Evolutionary conservation across 768 basidiomycete species (phyloP).

Genomic region (Phylloporus rhodoxanthus): DNA sequence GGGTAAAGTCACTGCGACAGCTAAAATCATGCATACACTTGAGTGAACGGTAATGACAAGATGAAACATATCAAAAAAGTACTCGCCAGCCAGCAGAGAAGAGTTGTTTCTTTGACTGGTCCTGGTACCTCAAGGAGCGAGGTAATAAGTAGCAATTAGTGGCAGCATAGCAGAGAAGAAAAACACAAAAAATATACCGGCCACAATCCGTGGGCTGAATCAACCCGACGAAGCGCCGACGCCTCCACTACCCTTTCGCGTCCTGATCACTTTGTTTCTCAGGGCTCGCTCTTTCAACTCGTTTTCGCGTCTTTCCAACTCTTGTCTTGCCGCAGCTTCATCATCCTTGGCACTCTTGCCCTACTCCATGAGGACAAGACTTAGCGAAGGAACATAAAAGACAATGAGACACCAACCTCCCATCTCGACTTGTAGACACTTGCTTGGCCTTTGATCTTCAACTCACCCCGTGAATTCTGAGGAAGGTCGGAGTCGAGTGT

Average conservation of each 20-base stretch:
- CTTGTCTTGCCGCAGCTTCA: slow-evolving; percentile 27
- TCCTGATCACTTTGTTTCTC: slow-evolving; percentile 76
- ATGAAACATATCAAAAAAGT: slow-evolving; percentile 12
- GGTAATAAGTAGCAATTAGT: slow-evolving; percentile 21
- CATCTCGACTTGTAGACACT: slow-evolving; percentile 51
- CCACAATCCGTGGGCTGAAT: slow-evolving; percentile 8
- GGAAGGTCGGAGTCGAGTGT: slow-evolving; percentile 28
- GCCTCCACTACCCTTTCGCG: slow-evolving; percentile 47
- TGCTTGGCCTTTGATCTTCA: slow-evolving; percentile 74
- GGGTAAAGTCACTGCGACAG: slow-evolving; percentile 11
- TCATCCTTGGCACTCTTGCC: slow-evolving; percentile 5
- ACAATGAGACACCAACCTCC: slow-evolving; percentile 31
- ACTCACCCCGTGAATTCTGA: slow-evolving; percentile 38
- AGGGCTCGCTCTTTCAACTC: slow-evolving; percentile 78
- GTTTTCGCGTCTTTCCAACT: slow-evolving; percentile 65
- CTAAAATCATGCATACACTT: slow-evolving; percentile 20
- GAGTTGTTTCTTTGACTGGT: slow-evolving; percentile 15
- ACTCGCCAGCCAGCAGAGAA: slow-evolving; percentile 21
- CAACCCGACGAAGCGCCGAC: slow-evolving; percentile 16
- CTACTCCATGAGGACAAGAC: slow-evolving; percentile 17
- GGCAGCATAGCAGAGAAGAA: slow-evolving; percentile 8
- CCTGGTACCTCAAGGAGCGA: slow-evolving; percentile 21
- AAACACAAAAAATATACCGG: slow-evolving; percentile 19
- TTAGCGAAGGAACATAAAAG: slow-evolving; percentile 6
- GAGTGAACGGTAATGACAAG: slow-evolving; percentile 13